phyloP scores from a whole-genome alignment of 805 yeast species.

The Pichia nakasei region DNA sequence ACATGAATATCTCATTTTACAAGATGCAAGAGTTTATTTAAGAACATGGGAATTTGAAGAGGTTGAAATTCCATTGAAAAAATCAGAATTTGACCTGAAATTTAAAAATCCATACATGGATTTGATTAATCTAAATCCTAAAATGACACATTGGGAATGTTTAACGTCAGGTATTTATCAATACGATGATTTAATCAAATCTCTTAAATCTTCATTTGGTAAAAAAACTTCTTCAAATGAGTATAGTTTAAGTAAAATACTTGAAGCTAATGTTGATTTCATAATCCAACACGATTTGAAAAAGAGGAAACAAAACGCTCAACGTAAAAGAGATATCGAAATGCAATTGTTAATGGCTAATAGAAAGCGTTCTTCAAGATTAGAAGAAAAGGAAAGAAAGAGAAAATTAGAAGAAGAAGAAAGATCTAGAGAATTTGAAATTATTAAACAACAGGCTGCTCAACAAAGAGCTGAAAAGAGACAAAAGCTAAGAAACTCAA shows the following conservation, averaged over 20 bases:
- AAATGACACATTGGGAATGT: conserved; percentile 29
- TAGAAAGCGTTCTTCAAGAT: conserved; percentile 65
- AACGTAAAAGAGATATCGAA: conserved; percentile 54
- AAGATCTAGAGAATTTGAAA: conserved; percentile 37
- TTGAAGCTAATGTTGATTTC: conserved; percentile 27
- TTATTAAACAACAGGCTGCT: conserved; percentile 36
- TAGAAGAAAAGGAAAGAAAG: conserved; percentile 52
- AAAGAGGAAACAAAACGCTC: conserved; percentile 44
- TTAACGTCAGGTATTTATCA: conserved; percentile 37
- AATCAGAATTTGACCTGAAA: conserved; percentile 21
- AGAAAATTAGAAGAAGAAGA: conserved; percentile 45
- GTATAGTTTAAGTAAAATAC: conserved; percentile 22
- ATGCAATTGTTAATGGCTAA: conserved; percentile 55
- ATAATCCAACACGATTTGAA: conserved; percentile 39
- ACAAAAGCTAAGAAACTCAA: conserved; percentile 24
- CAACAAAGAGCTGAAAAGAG: conserved; percentile 35
- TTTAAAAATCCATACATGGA: conserved; percentile 14
- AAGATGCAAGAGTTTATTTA: conserved; percentile 45
- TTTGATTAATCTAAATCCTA: conserved; percentile 28
- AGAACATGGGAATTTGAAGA: conserved; percentile 25
- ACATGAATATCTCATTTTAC: conserved; percentile 32
- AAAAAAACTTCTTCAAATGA: conserved; percentile 19
- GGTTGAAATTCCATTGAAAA: conserved; percentile 28
- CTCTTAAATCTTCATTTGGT: conserved; percentile 26
- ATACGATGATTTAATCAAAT: conserved; percentile 28